Percentiles rank a stretch among this genome's conserved stretches.
Evolutionary conservation across 768 basidiomycete species (phyloP).

Genomic region (Panaeolus cyanescens): DNA sequence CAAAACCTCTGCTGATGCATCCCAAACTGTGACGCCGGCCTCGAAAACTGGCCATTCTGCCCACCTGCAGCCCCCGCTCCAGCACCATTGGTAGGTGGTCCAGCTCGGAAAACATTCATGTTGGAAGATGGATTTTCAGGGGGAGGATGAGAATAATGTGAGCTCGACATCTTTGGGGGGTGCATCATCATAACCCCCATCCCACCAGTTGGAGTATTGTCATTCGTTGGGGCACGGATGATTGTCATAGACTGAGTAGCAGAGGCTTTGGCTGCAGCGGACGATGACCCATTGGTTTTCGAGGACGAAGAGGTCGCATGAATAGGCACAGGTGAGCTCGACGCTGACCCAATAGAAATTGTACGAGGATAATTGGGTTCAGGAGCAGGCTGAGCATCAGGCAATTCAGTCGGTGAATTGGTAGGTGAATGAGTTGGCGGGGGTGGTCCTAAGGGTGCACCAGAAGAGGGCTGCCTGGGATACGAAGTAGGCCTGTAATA

Average conservation of each 20-base stretch:
- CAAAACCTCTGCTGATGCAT: slow-evolving; percentile 1
- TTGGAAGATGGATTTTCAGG: neutral
- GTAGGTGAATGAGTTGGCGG: neutral
- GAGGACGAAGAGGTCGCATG: neutral
- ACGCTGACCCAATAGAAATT: neutral
- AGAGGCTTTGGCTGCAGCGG: neutral
- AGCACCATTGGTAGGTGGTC: neutral
- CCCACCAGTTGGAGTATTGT: neutral
- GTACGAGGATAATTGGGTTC: neutral
- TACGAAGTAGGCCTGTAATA: neutral
- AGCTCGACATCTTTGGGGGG: neutral
- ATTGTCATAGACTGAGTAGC: neutral
- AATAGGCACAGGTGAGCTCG: neutral
- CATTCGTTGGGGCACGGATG: neutral
- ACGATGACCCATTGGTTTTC: neutral
- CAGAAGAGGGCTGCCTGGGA: neutral
- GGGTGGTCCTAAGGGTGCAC: neutral
- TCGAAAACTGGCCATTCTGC: neutral
- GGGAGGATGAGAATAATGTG: neutral
- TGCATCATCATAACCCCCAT: slow-evolving; percentile 1
- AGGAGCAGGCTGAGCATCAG: neutral
- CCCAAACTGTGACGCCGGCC: neutral
- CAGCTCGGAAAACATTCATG: neutral
- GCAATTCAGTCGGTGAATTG: neutral
- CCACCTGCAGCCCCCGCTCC: neutral